These are phyloP conservation scores for Amaranthus hypochondriacus DNA, from an alignment of 148 eudicot genomes.

Conservation along the genomic window DNA sequence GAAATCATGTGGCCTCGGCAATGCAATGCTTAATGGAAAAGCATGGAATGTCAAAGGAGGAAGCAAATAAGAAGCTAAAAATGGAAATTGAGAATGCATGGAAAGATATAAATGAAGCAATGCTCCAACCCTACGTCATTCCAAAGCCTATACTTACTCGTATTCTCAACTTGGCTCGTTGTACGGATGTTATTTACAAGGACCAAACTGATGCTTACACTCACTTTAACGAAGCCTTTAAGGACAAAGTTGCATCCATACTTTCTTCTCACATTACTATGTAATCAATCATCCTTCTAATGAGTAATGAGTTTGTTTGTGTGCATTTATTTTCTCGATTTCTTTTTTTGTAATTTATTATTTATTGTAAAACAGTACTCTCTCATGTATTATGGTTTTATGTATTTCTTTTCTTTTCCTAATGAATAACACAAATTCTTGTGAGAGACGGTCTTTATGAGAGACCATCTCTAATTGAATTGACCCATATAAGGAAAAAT, in stretches of 20 bases:
- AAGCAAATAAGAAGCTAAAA: constrained; percentile 19
- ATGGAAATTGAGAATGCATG: constrained; percentile 28
- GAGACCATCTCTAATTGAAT: no score
- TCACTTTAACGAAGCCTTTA: constrained; percentile 16
- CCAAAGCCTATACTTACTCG: no score
- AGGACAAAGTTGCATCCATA: constrained; percentile 24
- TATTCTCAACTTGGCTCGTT: constrained; percentile 31
- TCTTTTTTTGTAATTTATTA: no score
- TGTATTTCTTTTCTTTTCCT: no score
- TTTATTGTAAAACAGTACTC: no score
- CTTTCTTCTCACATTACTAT: constrained; percentile 26
- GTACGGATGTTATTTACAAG: constrained; percentile 36
- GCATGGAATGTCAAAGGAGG: constrained; percentile 28
- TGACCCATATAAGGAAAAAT: no score
- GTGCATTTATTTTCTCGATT: no score
- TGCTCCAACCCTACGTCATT: constrained; percentile 23
- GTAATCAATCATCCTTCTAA: neutral
- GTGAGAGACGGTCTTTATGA: no score
- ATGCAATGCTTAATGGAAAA: constrained; percentile 38
- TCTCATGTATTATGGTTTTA: no score
- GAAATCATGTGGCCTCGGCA: constrained; percentile 36
- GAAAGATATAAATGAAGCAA: constrained; percentile 39
- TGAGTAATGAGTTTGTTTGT: no score
- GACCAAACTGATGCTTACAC: constrained; percentile 44
- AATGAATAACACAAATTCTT: no score